phyloP scores from a whole-genome alignment of 23 red algal genomes.

The Gracilaria gracilis region DNA sequence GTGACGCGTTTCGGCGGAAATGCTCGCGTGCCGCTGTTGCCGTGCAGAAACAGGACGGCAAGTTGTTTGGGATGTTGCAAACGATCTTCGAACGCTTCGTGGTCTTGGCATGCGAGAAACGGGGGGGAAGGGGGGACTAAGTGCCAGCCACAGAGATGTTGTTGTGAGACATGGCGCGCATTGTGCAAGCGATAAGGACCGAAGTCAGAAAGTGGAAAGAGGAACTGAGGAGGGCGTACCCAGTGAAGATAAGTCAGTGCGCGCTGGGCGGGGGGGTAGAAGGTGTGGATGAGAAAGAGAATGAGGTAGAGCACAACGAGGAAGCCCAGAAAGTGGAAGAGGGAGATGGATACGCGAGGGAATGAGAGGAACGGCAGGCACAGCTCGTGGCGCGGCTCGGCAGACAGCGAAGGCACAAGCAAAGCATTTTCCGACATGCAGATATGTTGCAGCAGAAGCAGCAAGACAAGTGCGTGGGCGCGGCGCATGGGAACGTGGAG shows the following conservation, averaged over 20 bases:
- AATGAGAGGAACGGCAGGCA: conserved; percentile 6
- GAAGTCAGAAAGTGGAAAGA: conserved; percentile 56
- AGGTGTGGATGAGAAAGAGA: conserved; percentile 33
- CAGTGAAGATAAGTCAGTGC: conserved; percentile 58
- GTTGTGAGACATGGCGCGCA: conserved; percentile 34
- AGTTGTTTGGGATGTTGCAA: conserved; percentile 43
- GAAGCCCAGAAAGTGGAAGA: background rate
- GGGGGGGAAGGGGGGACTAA: conserved; percentile 64
- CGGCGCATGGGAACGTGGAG: background rate
- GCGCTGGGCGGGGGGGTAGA: conserved; percentile 33
- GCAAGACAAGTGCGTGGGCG: background rate
- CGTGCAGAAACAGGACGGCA: conserved; percentile 71
- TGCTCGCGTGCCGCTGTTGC: conserved; percentile 66
- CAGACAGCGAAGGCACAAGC: background rate
- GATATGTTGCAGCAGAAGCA: background rate
- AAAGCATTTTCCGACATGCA: background rate
- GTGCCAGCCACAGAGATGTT: conserved; percentile 74
- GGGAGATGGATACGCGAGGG: background rate
- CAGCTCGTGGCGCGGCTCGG: background rate
- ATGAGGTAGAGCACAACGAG: background rate
- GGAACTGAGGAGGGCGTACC: conserved; percentile 40
- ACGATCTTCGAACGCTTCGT: conserved; percentile 57
- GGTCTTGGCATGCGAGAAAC: conserved; percentile 18
- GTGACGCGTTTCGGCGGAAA: conserved; percentile 68
- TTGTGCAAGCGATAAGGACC: conserved; percentile 41